These are phyloP conservation scores for Leptomonas seymouri DNA, from an alignment of 208 protist genomes.

Conservation along the genomic window DNA sequence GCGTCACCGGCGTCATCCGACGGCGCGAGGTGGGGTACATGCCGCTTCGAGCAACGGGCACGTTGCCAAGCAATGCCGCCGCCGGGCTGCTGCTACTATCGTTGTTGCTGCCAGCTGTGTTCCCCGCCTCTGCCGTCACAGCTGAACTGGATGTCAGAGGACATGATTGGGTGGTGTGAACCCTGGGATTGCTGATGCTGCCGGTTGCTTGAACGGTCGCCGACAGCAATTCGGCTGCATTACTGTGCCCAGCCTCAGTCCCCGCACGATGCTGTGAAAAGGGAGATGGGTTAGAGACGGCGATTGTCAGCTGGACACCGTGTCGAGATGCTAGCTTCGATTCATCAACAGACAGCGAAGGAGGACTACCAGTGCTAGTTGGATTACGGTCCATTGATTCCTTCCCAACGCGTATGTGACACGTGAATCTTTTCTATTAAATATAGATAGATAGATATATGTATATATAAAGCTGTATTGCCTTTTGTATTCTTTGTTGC, in stretches of 20 bases:
- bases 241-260: neutral
- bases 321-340: neutral
- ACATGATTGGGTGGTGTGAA: neutral
- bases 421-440: neutral
- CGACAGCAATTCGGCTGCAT: neutral
- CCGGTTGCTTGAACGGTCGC: neutral
- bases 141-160: neutral
- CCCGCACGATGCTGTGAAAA: neutral
- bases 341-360: neutral
- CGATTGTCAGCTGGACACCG: neutral
- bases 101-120: neutral
- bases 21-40: conserved; percentile 19
- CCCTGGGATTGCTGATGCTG: neutral
- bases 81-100: neutral
- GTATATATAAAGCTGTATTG: too few relatives aligned
- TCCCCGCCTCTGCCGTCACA: neutral
- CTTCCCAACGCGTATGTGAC: neutral
- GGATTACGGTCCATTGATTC: conserved; percentile 12
- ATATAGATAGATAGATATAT: too few relatives aligned
- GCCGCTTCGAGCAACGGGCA: conserved; percentile 3
- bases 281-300: neutral
- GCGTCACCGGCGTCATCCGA: neutral
- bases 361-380: conserved; percentile 4
- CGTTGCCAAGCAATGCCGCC: neutral
- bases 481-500: too few relatives aligned